Conservation (phyloP, 305 asterid genomes). For the Fraxinus paxiana region DNA sequence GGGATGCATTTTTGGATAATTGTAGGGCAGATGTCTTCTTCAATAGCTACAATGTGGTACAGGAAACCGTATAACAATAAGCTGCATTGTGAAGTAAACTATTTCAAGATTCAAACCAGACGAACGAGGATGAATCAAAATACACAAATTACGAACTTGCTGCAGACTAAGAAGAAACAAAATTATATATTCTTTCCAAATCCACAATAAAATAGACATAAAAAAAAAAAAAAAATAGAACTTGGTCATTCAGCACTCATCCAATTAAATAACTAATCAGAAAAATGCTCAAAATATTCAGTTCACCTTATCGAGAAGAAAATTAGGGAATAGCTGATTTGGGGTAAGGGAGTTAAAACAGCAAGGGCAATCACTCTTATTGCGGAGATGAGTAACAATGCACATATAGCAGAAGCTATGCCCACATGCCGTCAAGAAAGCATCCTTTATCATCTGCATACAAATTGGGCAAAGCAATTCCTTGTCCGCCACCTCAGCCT, state of each 20-base stretch:
- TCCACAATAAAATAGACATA: not conserved
- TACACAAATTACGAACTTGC: not conserved
- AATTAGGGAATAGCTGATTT: slow-evolving; percentile 61
- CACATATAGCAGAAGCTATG: slow-evolving; percentile 85
- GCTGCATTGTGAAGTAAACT: slow-evolving; percentile 51
- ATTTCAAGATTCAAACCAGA: slow-evolving; percentile 45
- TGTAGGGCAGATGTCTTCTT: slow-evolving; percentile 65
- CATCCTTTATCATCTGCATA: slow-evolving; percentile 62
- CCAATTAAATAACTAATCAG: not conserved
- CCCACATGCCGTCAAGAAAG: slow-evolving; percentile 65
- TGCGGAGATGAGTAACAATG: slow-evolving; percentile 66
- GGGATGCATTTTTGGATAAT: slow-evolving; percentile 55
- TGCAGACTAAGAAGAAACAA: not conserved
- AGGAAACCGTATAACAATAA: slow-evolving; percentile 60
- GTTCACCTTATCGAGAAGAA: slow-evolving; percentile 59
- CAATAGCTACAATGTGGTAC: slow-evolving; percentile 75
- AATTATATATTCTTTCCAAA: not conserved
- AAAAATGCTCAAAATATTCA: not conserved
- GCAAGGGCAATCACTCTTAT: slow-evolving; percentile 69
- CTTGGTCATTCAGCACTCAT: not conserved
- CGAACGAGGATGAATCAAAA: not conserved
- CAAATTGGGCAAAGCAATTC: slow-evolving; percentile 65
- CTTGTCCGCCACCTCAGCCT: slow-evolving; percentile 38
- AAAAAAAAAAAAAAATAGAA: not conserved
- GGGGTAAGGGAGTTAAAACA: slow-evolving; percentile 54